Conservation (phyloP, 345 rosid genomes). For the Gossypioides kirkii region DNA sequence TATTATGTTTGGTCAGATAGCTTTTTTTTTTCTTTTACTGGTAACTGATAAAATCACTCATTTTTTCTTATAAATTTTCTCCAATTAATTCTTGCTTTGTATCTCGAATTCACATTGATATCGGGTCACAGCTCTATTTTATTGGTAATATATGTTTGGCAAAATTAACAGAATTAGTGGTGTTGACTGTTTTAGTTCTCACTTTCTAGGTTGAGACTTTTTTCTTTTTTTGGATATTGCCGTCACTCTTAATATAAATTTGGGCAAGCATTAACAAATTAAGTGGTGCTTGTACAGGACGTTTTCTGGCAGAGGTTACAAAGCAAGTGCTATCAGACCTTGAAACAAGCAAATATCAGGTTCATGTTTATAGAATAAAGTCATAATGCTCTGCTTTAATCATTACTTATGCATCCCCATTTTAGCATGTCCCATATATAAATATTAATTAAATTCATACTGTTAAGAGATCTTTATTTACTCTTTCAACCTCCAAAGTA, state of each 20-base stretch:
- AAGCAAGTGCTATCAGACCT: conserved; percentile 51
- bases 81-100: background rate
- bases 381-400: background rate
- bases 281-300: conserved; percentile 28
- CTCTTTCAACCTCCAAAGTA: background rate
- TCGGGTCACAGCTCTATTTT: background rate
- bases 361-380: background rate
- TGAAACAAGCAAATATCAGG: conserved; percentile 56
- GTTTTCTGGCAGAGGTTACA: conserved; percentile 49
- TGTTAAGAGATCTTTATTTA: background rate
- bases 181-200: background rate
- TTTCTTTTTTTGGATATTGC: background rate
- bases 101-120: background rate
- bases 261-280: background rate
- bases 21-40: background rate
- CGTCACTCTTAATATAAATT: background rate
- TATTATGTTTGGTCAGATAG: background rate
- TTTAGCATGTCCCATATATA: background rate
- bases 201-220: background rate
- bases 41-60: no score
- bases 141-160: background rate
- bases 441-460: conserved; percentile 3
- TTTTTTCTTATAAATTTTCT: background rate
- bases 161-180: background rate
- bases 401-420: background rate